phyloP scores from a whole-genome alignment of 192 early-diverging fungal genomes.

The Phlyctochytrium arcticum region DNA sequence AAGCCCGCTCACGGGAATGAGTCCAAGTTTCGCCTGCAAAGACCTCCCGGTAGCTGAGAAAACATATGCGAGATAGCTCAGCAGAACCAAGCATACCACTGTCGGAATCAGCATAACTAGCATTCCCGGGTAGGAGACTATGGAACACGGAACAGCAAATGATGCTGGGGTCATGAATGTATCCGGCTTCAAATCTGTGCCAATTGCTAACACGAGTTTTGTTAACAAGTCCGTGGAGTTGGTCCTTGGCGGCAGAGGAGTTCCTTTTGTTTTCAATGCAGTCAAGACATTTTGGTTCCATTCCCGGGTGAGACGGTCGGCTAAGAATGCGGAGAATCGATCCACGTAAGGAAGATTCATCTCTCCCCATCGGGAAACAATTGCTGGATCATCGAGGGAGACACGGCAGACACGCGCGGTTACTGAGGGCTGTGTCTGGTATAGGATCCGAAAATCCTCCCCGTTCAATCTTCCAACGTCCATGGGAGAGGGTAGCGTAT shows the following conservation, averaged over 20 bases:
- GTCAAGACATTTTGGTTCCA: not conserved
- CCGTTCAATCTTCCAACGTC: not conserved
- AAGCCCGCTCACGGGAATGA: not conserved
- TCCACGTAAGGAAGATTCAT: not conserved
- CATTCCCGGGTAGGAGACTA: not conserved
- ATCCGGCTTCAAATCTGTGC: not conserved
- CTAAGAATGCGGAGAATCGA: not conserved
- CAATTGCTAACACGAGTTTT: not conserved
- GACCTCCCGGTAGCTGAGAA: not conserved
- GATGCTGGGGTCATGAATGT: not conserved
- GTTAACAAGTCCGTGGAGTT: not conserved
- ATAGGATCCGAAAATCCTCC: not conserved
- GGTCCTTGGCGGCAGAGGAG: not conserved
- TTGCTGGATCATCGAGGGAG: not conserved
- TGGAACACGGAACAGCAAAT: slow-evolving; percentile 1
- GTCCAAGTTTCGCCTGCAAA: not conserved
- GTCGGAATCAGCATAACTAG: not conserved
- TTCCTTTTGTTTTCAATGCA: not conserved
- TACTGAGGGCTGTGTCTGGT: not conserved
- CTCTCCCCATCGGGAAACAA: not conserved
- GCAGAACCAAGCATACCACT: not conserved
- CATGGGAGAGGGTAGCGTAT: not conserved
- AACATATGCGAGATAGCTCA: not conserved
- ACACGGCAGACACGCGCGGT: not conserved
- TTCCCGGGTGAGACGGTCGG: not conserved